Evolutionary conservation across 225 moss, liverwort and hornwort species (phyloP).

Genomic region (Physcomitrellopsis africana): DNA sequence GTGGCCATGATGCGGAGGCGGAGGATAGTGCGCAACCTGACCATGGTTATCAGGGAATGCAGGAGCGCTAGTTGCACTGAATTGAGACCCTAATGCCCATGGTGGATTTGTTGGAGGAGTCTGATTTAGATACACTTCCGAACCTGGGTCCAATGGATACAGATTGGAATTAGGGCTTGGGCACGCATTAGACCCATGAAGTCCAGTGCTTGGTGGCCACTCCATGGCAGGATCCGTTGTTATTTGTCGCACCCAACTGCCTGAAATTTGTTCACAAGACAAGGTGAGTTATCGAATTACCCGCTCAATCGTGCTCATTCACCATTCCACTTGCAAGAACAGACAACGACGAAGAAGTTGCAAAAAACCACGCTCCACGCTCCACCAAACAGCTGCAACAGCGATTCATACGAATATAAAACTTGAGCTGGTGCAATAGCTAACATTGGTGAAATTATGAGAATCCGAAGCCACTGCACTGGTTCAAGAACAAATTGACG

Average conservation of each 20-base stretch:
- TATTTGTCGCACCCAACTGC: neutral
- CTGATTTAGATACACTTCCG: neutral
- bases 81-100: slow-evolving; percentile 1
- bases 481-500: neutral
- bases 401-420: neutral
- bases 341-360: neutral
- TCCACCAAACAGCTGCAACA: neutral
- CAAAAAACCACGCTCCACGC: too few species aligned
- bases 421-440: neutral
- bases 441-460: neutral
- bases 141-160: neutral
- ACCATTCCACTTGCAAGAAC: neutral
- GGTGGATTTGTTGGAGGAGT: slow-evolving; percentile 22
- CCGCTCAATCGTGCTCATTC: neutral
- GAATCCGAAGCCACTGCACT: neutral
- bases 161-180: slow-evolving; percentile 4
- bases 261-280: neutral
- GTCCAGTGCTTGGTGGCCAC: slow-evolving; percentile 11
- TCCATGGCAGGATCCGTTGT: slow-evolving; percentile 16
- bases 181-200: neutral
- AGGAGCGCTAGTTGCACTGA: neutral
- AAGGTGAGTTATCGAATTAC: neutral
- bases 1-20: neutral
- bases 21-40: slow-evolving; percentile 1
- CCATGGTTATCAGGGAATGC: neutral